A percentile compares a stretch with the other conserved stretches of the same genome.
Evolutionary conservation across 106 monocot genomes (phyloP).

Genomic region (Iris macrosiphon): DNA sequence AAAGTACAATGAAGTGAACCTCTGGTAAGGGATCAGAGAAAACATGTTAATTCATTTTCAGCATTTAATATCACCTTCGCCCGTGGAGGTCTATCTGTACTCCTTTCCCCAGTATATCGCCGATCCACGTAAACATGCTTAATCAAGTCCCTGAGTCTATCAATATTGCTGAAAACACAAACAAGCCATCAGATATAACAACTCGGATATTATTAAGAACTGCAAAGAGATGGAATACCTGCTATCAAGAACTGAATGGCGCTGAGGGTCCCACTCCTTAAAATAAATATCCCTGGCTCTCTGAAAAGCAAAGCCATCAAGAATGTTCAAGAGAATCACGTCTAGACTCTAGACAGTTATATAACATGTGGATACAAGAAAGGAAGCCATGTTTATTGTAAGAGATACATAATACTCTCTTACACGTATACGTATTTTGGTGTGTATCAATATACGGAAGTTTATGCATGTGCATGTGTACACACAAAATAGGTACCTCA

Average conservation of each 20-base stretch:
- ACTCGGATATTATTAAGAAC: not conserved
- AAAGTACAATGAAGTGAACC: no score
- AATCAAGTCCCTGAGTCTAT: slow-evolving; percentile 64
- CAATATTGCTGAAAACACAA: slow-evolving; percentile 47
- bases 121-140: slow-evolving; percentile 74
- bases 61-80: slow-evolving; percentile 28
- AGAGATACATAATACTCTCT: no score
- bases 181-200: not conserved
- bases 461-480: no score
- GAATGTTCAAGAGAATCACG: not conserved
- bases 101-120: slow-evolving; percentile 60
- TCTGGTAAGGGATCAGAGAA: no score
- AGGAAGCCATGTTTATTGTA: not conserved
- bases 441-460: no score
- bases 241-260: slow-evolving; percentile 66
- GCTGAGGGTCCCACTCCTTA: slow-evolving; percentile 76
- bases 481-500: slow-evolving; percentile 48
- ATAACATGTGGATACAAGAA: not conserved
- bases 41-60: no score
- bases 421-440: no score
- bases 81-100: slow-evolving; percentile 33
- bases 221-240: slow-evolving; percentile 30
- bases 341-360: not conserved
- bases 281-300: slow-evolving; percentile 66
- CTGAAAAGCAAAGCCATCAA: slow-evolving; percentile 15